A percentile compares a stretch with the other conserved stretches of the same genome.
Evolutionary conservation across 371 early-diverging fungal species (phyloP).

Genomic region (Choanephora cucurbitarum): DNA sequence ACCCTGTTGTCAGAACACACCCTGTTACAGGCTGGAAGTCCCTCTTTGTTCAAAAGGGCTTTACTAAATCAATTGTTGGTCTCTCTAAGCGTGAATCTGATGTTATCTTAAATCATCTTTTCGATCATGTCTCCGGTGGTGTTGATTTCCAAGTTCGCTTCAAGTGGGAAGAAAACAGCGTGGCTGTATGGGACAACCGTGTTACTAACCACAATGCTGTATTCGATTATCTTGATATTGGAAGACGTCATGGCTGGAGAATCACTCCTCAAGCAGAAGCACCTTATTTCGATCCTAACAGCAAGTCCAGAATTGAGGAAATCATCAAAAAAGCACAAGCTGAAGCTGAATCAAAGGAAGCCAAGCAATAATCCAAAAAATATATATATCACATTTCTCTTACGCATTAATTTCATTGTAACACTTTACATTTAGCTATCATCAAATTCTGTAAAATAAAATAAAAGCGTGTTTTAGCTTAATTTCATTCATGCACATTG

Average conservation of each 20-base stretch:
- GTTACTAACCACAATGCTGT: slow-evolving; percentile 55
- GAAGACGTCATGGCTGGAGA: slow-evolving; percentile 49
- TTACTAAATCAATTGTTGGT: slow-evolving; percentile 61
- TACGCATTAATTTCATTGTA: no score
- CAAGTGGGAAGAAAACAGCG: slow-evolving; percentile 60
- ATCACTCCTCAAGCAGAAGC: slow-evolving; percentile 55
- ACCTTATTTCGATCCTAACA: slow-evolving; percentile 61
- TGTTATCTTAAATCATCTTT: slow-evolving; percentile 54
- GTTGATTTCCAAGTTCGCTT: slow-evolving; percentile 68
- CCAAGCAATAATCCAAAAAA: not conserved
- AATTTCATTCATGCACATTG: no score
- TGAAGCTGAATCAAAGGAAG: not conserved
- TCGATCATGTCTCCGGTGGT: slow-evolving; percentile 39
- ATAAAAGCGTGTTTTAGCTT: no score
- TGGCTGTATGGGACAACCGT: slow-evolving; percentile 74
- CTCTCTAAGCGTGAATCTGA: slow-evolving; percentile 58
- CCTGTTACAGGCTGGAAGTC: slow-evolving; percentile 74
- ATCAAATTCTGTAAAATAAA: no score
- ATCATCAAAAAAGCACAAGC: slow-evolving; percentile 10
- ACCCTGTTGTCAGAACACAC: slow-evolving; percentile 68
- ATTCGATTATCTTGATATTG: slow-evolving; percentile 53
- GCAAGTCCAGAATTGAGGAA: slow-evolving; percentile 29
- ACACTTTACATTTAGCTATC: no score
- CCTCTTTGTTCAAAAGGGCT: slow-evolving; percentile 65
- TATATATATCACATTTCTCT: not conserved